phyloP scores from a whole-genome alignment of 129 eudicot species.

The Mikania micrantha region DNA sequence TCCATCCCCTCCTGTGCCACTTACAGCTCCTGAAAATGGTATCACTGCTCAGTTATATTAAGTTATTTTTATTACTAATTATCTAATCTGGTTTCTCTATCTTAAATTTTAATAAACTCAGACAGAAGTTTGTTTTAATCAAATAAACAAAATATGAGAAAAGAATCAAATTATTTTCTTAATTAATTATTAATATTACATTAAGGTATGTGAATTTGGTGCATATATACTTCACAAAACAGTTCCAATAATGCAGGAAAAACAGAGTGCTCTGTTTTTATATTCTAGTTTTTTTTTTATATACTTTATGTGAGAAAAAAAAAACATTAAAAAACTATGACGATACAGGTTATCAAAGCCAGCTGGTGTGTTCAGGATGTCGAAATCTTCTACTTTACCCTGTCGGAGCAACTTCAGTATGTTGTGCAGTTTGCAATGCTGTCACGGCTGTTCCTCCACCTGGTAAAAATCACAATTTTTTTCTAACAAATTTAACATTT shows the following conservation, averaged over 20 bases:
- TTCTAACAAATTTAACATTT: not conserved
- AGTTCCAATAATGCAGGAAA: conserved; percentile 7
- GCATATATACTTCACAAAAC: not conserved
- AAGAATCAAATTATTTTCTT: not conserved
- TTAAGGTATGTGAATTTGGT: not conserved
- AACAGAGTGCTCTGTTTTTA: conserved; percentile 19
- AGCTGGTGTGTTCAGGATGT: conserved; percentile 77
- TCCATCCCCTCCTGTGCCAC: conserved; percentile 59
- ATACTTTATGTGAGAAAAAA: too few relatives aligned
- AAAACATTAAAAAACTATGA: not conserved
- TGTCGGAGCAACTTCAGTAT: conserved; percentile 68
- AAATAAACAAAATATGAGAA: not conserved
- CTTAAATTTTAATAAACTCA: not conserved
- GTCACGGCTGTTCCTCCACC: conserved; percentile 83
- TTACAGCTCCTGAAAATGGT: conserved; percentile 67
- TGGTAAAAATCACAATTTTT: conserved; percentile 30
- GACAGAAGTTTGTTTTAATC: too few relatives aligned
- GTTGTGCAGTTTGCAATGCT: conserved; percentile 78
- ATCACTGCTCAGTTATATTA: conserved; percentile 3
- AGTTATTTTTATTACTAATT: not conserved
- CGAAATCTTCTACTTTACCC: conserved; percentile 65
- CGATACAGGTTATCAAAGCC: conserved; percentile 59
- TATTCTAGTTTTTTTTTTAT: not conserved
- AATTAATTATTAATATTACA: not conserved
- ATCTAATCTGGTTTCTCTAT: not conserved